Percentiles rank a stretch among this genome's conserved stretches.
Conservation (phyloP, 257 asterid genomes). For the Solanum pimpinellifolium region DNA sequence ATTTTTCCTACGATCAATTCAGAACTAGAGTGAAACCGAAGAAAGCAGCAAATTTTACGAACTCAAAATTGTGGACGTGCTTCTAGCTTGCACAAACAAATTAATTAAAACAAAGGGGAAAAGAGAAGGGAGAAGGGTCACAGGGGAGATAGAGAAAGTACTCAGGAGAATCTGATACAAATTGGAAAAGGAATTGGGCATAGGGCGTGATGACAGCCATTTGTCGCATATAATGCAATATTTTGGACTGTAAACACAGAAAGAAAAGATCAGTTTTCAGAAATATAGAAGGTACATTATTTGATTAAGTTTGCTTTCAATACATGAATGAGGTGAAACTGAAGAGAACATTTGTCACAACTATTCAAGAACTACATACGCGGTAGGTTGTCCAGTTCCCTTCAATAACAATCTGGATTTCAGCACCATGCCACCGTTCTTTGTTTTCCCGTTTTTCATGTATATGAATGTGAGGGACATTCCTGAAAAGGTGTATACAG, state of each 20-base stretch:
- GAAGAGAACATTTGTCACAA: neutral
- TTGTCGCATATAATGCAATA: conserved; percentile 91
- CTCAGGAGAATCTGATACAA: conserved; percentile 77
- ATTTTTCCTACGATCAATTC: conserved; percentile 42
- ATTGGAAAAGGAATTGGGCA: conserved; percentile 80
- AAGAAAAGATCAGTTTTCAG: neutral
- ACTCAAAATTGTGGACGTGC: neutral
- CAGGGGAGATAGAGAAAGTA: conserved; percentile 26
- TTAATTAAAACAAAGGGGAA: neutral
- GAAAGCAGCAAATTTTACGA: neutral
- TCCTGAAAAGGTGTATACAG: conserved; percentile 25
- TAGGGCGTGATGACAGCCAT: conserved; percentile 96
- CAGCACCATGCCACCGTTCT: conserved; percentile 86
- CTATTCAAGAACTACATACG: conserved; percentile 26
- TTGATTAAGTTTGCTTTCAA: neutral
- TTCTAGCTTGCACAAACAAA: neutral
- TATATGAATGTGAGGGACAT: conserved; percentile 78
- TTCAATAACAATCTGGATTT: conserved; percentile 84
- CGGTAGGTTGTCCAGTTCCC: conserved; percentile 94
- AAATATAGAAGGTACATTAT: neutral
- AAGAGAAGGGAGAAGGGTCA: neutral
- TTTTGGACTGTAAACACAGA: conserved; percentile 60
- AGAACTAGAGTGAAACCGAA: neutral
- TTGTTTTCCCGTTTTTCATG: conserved; percentile 57
- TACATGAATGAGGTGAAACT: neutral